Conservation (phyloP, 495 filamentous ascomycete genomes). For the Cercophora newfieldiana region DNA sequence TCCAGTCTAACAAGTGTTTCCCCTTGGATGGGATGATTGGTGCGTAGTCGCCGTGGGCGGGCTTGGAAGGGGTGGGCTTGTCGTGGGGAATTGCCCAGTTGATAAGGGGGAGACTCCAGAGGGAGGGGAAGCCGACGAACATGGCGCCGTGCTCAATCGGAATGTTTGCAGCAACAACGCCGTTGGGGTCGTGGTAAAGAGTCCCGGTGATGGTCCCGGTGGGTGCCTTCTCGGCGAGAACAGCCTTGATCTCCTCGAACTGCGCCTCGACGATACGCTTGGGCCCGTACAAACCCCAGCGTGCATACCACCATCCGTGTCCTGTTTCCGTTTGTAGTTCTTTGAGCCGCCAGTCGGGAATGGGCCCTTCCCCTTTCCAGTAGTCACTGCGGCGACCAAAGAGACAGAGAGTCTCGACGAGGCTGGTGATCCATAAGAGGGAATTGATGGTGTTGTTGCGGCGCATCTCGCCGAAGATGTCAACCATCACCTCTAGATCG, state of each 20-base stretch:
- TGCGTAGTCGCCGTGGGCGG: constrained; percentile 46
- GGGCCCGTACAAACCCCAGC: constrained; percentile 50
- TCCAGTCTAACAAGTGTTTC: constrained; percentile 42
- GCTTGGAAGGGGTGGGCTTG: constrained; percentile 32
- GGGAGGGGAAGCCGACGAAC: constrained; percentile 41
- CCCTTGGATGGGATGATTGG: constrained; percentile 44
- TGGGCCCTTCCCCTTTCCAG: constrained; percentile 46
- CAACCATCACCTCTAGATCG: constrained; percentile 45
- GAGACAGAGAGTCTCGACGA: constrained; percentile 52
- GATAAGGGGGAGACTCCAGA: constrained; percentile 45
- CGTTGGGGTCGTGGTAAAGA: constrained; percentile 40
- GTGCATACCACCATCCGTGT: constrained; percentile 47
- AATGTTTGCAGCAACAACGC: constrained; percentile 41
- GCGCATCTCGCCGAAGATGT: constrained; percentile 41
- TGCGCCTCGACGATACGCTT: constrained; percentile 46
- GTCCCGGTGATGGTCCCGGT: constrained; percentile 38
- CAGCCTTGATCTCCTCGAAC: constrained; percentile 45
- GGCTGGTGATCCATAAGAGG: constrained; percentile 47
- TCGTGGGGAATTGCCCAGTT: constrained; percentile 37
- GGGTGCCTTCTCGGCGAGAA: constrained; percentile 35
- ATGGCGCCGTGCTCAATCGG: constrained; percentile 38
- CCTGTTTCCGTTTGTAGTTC: constrained; percentile 46
- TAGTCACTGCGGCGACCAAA: constrained; percentile 46
- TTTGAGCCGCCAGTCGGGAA: constrained; percentile 46
- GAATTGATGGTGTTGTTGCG: constrained; percentile 37